phyloP scores from a whole-genome alignment of 2,329 filamentous ascomycete genomes.

The Emergomyces africanus region DNA sequence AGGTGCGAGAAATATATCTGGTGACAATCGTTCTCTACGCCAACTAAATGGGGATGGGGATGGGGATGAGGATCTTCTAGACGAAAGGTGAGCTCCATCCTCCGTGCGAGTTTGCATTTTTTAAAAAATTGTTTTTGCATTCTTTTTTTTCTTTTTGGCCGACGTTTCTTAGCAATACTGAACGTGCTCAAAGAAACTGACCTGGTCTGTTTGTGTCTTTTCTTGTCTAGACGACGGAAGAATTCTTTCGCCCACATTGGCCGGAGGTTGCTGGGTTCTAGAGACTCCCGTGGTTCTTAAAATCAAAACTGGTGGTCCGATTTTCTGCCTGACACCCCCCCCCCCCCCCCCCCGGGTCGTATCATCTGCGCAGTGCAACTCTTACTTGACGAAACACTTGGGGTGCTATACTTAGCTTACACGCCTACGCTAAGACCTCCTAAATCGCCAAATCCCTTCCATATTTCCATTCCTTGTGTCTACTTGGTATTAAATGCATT shows the following conservation, averaged over 20 bases:
- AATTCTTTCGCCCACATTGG: slow-evolving; percentile 25
- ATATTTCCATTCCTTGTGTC: neutral
- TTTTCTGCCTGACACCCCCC: neutral
- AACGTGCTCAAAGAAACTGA: neutral
- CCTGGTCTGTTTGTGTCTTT: neutral
- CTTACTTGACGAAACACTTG: neutral
- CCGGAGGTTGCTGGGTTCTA: slow-evolving; percentile 23
- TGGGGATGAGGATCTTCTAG: neutral
- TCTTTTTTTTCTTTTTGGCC: neutral
- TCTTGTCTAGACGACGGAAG: slow-evolving; percentile 1
- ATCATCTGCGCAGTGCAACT: neutral
- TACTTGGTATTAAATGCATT: neutral
- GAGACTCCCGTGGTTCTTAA: slow-evolving; percentile 8
- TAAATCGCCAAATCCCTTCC: too few species aligned
- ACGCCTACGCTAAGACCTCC: neutral
- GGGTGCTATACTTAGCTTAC: neutral
- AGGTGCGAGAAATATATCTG: neutral
- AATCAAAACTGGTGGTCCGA: neutral
- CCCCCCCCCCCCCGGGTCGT: too few species aligned
- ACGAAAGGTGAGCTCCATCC: neutral
- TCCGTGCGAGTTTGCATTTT: neutral
- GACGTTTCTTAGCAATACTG: neutral
- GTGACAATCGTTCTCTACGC: neutral
- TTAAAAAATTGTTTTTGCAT: neutral
- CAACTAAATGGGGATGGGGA: neutral